Conservation (phyloP, 179 eudicot genomes). For the Vitellaria paradoxa region DNA sequence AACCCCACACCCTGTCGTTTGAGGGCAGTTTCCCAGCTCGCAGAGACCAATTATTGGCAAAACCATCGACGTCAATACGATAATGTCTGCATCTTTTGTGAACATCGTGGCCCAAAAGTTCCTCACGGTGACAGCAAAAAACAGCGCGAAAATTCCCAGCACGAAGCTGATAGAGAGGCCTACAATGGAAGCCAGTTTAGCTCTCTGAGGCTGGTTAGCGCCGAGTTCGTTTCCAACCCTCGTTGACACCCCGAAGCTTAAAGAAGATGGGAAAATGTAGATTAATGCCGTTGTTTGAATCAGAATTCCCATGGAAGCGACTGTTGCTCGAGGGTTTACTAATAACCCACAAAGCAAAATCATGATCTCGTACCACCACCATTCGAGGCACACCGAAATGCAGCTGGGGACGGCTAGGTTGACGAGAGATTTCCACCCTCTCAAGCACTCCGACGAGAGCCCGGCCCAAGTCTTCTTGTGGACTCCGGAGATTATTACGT, state of each 20-base stretch:
- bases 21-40: conserved; percentile 81
- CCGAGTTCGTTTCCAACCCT: conserved; percentile 66
- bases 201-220: conserved; percentile 46
- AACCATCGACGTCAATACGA: conserved; percentile 47
- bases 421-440: conserved; percentile 42
- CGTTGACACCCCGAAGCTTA: conserved; percentile 66
- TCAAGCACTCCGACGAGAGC: conserved; percentile 46
- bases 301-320: conserved; percentile 70
- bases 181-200: conserved; percentile 46
- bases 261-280: conserved; percentile 74
- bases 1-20: conserved; percentile 66
- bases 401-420: conserved; percentile 73
- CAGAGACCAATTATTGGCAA: conserved; percentile 74
- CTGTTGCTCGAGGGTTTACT: conserved; percentile 48
- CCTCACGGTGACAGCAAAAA: conserved; percentile 45
- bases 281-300: conserved; percentile 69
- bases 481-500: conserved; percentile 44
- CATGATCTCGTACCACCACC: conserved; percentile 97
- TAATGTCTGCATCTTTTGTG: conserved; percentile 49
- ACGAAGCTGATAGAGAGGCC: conserved; percentile 50
- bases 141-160: conserved; percentile 49
- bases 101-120: conserved; percentile 58
- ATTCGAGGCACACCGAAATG: conserved; percentile 66
- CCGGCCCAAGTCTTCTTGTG: conserved; percentile 54
- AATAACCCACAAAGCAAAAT: conserved; percentile 62